Base-by-base conservation (phyloP, 225 moss, liverwort and hornwort genomes). In the Thuidium tamariscinum region DNA sequence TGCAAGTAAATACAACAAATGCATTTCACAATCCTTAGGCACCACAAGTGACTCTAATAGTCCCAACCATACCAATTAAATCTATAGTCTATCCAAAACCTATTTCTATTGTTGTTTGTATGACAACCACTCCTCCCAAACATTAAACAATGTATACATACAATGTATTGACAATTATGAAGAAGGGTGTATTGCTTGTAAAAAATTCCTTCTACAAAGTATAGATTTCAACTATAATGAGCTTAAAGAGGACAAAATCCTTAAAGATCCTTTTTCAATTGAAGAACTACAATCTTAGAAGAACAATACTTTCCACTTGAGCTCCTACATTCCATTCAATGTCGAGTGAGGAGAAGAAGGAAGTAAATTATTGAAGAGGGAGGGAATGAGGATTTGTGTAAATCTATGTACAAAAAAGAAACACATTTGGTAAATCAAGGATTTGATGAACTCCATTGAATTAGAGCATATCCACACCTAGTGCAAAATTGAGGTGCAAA, bases 101-200 rank as follows among this genome's bases (percentile, higher is more conserved):
- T 37, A 67, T 36, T 66, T 0, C 11, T 11, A 20, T 36, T 66
- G 9, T 0, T 0, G 0, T 11, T 0, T 0, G 0, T 7, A 22
- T 9, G 0, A 22, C 2, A 67, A 37, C 12, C 13, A 13, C 4
- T 37, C 22, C 4, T 67, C 13, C 1, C 12, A 67, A 67, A 67
- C 0, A 3, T 37, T 0, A 67, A 37, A n/a, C 2, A 20, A 22
- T 37, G 0, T 37, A 0, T 11, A 66, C 1, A 11, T 12, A 22
- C 12, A 66, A 21, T 37, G 13, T 13, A 67, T 37, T 67, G 67
- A 67, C 7, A 0, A 37, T 7, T 5, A 37, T 13, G 0, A 7
- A 1, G 22, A 63, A 63, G 63, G 22, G 3, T 21, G 22, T 22
- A 37, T 37, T 7, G 1, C 3, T 12, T 6, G 7, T 37, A 12